phyloP scores from a whole-genome alignment of 2,329 filamentous ascomycete species.

The Pseudocercospora fijiensis region DNA sequence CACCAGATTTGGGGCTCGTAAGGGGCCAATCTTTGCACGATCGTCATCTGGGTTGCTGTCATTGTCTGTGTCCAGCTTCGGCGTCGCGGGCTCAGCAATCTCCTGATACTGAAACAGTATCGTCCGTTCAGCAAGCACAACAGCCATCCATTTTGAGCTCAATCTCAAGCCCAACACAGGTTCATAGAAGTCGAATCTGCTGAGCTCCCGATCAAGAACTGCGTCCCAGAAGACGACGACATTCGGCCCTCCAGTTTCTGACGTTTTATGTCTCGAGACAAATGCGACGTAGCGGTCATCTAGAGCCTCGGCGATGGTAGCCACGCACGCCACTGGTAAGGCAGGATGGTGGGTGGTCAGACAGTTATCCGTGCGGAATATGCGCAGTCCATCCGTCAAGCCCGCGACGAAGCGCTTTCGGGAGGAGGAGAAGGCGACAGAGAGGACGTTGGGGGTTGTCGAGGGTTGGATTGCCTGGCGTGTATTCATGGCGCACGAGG shows the following conservation, averaged over 20 bases:
- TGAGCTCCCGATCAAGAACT: slow-evolving; percentile 69
- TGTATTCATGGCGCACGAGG: slow-evolving; percentile 69
- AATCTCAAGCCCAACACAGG: slow-evolving; percentile 78
- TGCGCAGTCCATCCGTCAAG: slow-evolving; percentile 77
- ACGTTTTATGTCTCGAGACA: slow-evolving; percentile 73
- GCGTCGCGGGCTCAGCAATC: slow-evolving; percentile 11
- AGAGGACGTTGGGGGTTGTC: slow-evolving; percentile 71
- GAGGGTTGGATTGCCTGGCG: slow-evolving; percentile 79
- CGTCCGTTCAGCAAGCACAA: slow-evolving; percentile 58
- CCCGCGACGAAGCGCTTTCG: slow-evolving; percentile 84
- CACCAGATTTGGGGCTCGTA: slow-evolving; percentile 31
- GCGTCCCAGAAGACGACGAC: slow-evolving; percentile 75
- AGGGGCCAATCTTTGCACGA: slow-evolving; percentile 8
- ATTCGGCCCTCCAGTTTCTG: slow-evolving; percentile 34
- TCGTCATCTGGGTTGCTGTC: slow-evolving; percentile 47
- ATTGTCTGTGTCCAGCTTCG: slow-evolving; percentile 40
- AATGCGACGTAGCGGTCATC: slow-evolving; percentile 68
- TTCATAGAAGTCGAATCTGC: slow-evolving; percentile 75
- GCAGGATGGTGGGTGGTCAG: slow-evolving; percentile 34
- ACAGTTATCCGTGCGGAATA: slow-evolving; percentile 40
- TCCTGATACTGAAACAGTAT: slow-evolving; percentile 36
- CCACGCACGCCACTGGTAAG: slow-evolving; percentile 25
- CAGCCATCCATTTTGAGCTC: slow-evolving; percentile 71
- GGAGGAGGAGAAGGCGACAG: slow-evolving; percentile 81
- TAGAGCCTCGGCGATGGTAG: slow-evolving; percentile 35